Conservation (phyloP, 306 rosid genomes). For the Rosa multiflora region DNA sequence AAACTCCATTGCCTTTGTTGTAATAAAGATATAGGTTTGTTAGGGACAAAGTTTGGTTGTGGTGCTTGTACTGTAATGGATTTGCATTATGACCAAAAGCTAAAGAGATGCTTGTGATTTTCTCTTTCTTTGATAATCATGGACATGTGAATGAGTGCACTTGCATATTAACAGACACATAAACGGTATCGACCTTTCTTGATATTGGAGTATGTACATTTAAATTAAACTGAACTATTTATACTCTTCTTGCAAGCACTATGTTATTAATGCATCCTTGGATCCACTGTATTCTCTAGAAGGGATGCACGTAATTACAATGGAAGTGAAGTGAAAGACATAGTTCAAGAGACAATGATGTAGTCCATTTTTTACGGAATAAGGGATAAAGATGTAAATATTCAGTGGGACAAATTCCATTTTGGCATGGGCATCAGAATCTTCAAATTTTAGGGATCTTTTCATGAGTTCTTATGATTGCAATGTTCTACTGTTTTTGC, state of each 20-base stretch:
- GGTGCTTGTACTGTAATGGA: constrained; percentile 99
- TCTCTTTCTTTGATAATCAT: constrained; percentile 17
- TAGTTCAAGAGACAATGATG: no score
- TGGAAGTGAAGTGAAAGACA: constrained; percentile 42
- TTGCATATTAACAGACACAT: background rate
- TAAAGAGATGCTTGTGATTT: constrained; percentile 70
- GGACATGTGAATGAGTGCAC: background rate
- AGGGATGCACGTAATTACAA: constrained; percentile 96
- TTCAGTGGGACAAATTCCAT: no score
- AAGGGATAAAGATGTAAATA: no score
- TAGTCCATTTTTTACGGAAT: no score
- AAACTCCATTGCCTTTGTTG: background rate
- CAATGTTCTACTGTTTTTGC: no score
- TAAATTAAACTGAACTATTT: constrained; percentile 25
- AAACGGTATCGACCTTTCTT: background rate
- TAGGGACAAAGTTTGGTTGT: constrained; percentile 94
- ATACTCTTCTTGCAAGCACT: constrained; percentile 58
- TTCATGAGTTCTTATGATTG: no score
- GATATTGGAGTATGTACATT: background rate
- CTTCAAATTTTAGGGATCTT: no score
- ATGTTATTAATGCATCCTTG: constrained; percentile 93
- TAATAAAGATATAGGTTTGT: constrained; percentile 57
- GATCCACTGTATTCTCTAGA: constrained; percentile 90
- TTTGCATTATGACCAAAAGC: constrained; percentile 54
- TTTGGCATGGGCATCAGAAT: no score